phyloP scores from a whole-genome alignment of 345 rosid genomes.

The Kernera saxatilis region DNA sequence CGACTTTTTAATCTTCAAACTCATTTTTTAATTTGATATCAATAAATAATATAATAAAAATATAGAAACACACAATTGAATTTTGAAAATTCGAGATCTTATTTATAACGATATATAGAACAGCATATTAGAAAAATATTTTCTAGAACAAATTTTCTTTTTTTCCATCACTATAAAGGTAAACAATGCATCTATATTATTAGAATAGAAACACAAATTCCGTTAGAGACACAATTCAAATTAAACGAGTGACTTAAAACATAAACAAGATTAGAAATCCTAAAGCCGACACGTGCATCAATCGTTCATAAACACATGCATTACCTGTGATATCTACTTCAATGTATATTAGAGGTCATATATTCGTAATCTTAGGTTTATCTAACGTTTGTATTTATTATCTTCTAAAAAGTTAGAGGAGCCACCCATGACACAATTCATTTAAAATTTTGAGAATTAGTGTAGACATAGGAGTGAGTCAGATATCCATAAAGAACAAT shows the following conservation, averaged over 20 bases:
- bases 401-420: neutral
- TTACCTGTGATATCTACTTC: neutral
- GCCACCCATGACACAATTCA: constrained; percentile 8
- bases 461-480: constrained; percentile 27
- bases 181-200: too few relatives aligned
- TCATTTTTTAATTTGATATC: too few relatives aligned
- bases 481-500: constrained; percentile 29
- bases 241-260: neutral
- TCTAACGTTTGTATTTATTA: neutral
- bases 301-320: neutral
- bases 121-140: too few relatives aligned
- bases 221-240: neutral
- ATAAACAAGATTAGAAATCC: neutral
- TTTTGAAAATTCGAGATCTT: too few relatives aligned
- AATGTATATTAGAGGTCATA: neutral
- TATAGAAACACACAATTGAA: too few relatives aligned
- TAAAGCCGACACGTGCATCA: neutral
- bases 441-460: constrained; percentile 3
- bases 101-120: too few relatives aligned
- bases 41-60: too few relatives aligned
- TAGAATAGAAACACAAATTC: neutral
- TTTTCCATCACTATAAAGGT: too few relatives aligned
- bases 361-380: neutral
- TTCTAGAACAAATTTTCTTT: too few relatives aligned
- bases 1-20: too few relatives aligned